Conservation (phyloP, 179 eudicot species). For the Spergularia azorica region DNA sequence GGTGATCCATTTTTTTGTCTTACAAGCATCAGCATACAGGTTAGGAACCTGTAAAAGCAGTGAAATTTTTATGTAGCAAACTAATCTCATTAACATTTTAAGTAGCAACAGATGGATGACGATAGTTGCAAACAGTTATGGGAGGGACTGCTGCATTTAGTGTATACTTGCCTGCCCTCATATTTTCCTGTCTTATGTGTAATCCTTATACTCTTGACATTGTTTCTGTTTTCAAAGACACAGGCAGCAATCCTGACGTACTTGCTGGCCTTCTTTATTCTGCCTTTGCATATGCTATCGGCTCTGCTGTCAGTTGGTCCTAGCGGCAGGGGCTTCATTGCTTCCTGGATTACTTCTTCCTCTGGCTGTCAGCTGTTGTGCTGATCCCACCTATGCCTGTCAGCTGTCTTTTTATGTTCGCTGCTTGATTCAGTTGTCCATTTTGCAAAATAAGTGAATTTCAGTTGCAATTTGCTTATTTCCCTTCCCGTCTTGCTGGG, state of each 20-base stretch:
- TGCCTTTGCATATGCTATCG: background rate
- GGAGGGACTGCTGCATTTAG: slow-evolving; percentile 75
- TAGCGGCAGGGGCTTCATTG: slow-evolving; percentile 63
- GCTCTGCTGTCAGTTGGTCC: slow-evolving; percentile 60
- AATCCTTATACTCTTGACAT: slow-evolving; percentile 53
- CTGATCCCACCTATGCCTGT: slow-evolving; percentile 41
- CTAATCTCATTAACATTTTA: background rate
- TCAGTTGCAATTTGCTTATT: too few relatives aligned
- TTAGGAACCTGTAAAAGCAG: background rate
- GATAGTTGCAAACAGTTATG: slow-evolving; percentile 55
- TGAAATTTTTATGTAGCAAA: background rate
- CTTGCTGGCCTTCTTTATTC: slow-evolving; percentile 48
- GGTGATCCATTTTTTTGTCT: background rate
- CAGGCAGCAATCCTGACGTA: slow-evolving; percentile 72
- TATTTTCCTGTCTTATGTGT: slow-evolving; percentile 58
- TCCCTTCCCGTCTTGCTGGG: too few relatives aligned
- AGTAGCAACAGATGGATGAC: slow-evolving; percentile 48
- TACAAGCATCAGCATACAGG: background rate
- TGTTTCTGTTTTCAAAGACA: slow-evolving; percentile 74
- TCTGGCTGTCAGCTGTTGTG: slow-evolving; percentile 75
- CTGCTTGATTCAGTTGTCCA: slow-evolving; percentile 67
- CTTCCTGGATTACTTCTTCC: slow-evolving; percentile 64
- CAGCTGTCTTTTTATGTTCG: slow-evolving; percentile 70
- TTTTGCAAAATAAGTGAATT: too few relatives aligned
- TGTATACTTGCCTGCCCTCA: slow-evolving; percentile 64